Evolutionary conservation across 345 rosid genomes (phyloP).

Genomic region (Eucalyptus polybractea): DNA sequence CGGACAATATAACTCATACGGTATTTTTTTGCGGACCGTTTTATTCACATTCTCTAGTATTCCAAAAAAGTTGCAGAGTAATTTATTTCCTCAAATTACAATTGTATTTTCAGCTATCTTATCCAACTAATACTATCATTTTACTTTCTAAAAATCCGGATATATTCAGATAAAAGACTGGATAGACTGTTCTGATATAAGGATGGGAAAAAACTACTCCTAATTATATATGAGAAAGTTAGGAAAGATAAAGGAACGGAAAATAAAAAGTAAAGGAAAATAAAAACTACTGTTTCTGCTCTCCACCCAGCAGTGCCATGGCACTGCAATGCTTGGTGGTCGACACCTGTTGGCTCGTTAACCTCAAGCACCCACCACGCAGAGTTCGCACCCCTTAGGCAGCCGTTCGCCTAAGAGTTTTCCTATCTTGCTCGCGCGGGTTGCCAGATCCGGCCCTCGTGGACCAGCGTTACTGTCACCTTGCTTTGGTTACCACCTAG

Average conservation of each 20-base stretch:
- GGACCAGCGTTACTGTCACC: neutral
- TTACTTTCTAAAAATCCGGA: neutral
- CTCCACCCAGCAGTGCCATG: too few relatives aligned
- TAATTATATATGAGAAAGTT: neutral
- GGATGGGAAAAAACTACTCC: neutral
- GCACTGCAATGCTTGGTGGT: neutral
- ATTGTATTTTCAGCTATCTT: neutral
- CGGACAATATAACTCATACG: neutral
- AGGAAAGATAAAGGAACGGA: neutral
- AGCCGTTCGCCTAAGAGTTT: neutral
- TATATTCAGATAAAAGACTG: neutral
- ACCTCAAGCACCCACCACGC: neutral
- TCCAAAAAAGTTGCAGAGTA: neutral
- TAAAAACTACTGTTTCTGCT: neutral
- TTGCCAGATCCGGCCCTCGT: rapidly evolving
- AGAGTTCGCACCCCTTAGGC: neutral
- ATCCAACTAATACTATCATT: neutral
- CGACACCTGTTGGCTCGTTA: neutral
- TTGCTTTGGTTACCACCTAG: neutral
- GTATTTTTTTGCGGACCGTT: neutral
- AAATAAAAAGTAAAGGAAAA: neutral
- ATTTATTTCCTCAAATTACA: neutral
- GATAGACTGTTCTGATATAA: too few relatives aligned
- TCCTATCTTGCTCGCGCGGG: neutral
- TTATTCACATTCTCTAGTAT: neutral